Evolutionary conservation across 2,329 filamentous ascomycete genomes (phyloP).

Genomic region (Didymella exigua): DNA sequence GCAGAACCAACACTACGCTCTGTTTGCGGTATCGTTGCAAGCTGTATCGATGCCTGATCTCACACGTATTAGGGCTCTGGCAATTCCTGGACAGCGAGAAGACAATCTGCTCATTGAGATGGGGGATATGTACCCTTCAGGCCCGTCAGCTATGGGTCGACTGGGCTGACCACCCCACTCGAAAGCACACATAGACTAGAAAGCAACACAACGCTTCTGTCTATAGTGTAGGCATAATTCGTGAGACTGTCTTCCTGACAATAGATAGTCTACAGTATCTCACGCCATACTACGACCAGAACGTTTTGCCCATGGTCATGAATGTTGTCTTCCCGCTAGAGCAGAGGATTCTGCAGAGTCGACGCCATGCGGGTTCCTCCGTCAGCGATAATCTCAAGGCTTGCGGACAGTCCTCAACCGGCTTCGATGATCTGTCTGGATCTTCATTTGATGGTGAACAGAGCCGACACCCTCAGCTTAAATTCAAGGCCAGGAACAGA

Average conservation of each 20-base stretch:
- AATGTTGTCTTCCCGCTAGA: slow-evolving; percentile 36
- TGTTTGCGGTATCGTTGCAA: slow-evolving; percentile 27
- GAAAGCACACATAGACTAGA: slow-evolving; percentile 25
- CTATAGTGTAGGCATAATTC: slow-evolving; percentile 27
- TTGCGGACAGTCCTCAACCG: not conserved
- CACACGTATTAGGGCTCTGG: slow-evolving; percentile 22
- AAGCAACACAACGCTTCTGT: slow-evolving; percentile 30
- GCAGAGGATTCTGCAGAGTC: not conserved
- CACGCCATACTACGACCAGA: not conserved
- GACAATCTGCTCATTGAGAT: slow-evolving; percentile 40
- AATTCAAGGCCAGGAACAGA: slow-evolving; percentile 3
- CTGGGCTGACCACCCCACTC: slow-evolving; percentile 12
- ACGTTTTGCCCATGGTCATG: slow-evolving; percentile 19
- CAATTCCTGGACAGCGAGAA: slow-evolving; percentile 40
- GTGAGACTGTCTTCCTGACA: slow-evolving; percentile 33
- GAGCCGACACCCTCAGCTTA: not conserved
- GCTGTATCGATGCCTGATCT: not conserved
- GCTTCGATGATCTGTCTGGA: not conserved
- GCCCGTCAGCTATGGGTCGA: slow-evolving; percentile 39
- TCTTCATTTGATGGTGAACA: not conserved
- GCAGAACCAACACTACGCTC: slow-evolving; percentile 26
- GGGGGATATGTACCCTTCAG: slow-evolving; percentile 40
- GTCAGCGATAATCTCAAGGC: not conserved
- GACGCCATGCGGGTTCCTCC: slow-evolving; percentile 1
- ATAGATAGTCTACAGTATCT: slow-evolving; percentile 18